phyloP scores from a whole-genome alignment of 2,329 filamentous ascomycete genomes.

The Pseudocercospora pini-densiflorae region DNA sequence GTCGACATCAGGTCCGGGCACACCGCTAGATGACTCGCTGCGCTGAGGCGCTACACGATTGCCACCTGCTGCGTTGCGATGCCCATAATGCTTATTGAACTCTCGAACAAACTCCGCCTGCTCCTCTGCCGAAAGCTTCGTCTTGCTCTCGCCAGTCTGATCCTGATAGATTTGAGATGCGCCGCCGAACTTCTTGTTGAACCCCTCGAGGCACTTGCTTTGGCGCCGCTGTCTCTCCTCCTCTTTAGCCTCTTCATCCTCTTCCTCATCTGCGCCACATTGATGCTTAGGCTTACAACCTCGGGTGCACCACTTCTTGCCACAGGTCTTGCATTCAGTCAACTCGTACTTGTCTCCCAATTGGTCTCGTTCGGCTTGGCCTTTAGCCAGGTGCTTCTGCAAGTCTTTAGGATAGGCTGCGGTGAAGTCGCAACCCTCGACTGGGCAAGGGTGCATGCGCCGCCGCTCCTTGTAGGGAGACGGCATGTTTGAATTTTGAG shows the following conservation, averaged over 20 bases:
- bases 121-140: neutral
- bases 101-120: neutral
- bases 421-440: neutral
- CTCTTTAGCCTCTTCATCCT: neutral
- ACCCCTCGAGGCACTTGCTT: neutral
- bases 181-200: neutral
- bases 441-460: neutral
- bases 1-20: neutral
- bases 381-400: neutral
- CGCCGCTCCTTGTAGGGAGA: slow-evolving; percentile 2
- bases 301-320: neutral
- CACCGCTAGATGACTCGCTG: neutral
- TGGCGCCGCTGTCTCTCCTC: neutral
- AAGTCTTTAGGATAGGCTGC: neutral
- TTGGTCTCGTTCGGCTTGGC: neutral
- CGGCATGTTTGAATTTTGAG: neutral
- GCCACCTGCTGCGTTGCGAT: neutral
- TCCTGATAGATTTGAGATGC: neutral
- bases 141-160: neutral
- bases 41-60: no score
- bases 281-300: neutral
- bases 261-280: neutral
- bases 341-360: neutral
- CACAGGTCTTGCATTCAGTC: neutral
- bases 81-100: neutral